Base-by-base conservation (phyloP, 306 rosid genomes). In the Gillenia trifoliata region DNA sequence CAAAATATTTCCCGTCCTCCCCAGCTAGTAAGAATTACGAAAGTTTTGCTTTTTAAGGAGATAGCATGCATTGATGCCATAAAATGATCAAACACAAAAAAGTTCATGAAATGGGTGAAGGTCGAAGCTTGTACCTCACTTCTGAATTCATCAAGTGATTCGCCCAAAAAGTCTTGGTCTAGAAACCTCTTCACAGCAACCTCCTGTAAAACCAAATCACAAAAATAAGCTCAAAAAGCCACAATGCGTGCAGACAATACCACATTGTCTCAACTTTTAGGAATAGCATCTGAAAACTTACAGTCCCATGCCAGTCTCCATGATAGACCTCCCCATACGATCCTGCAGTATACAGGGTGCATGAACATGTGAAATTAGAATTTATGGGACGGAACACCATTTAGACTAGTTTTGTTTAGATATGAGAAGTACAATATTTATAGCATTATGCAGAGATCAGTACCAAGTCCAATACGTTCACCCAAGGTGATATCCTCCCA, bases 391-490 rank as follows among this genome's bases (percentile, higher is more conserved):
- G 6, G 71, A 57, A 76, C 79, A 56, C 76, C 68, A 76, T 45
- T 74, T 31, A 29, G 80, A 68, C 31, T 49, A 80, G 55, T 65
- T 29, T 55, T 62, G 19, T 72, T 72, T 64, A 69, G 30, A 73
- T 5, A 75, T 16, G 71, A 23, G 34, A 70, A 76, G 66, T 68
- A 74, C 70, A 82, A 77, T 68, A 47, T 70, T 63, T 15, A 82
- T 64, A 81, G 77, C 75, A 64, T 40, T 83, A 83, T 56, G 81
- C 68, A 81, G n/a, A 74, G 83, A 80, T 66, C 68, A 78, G 75
- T 92, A 94, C 98, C 98, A 69, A 94, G 97, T 85, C 98, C 98
- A 15, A 94, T 90, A 79, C 97, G 96, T 71, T 91, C 98, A 66
- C 98, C 98, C 86, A 91, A 49, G 56, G 88, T 81, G 85, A 94